Percentiles rank a stretch among this genome's conserved stretches.
phyloP scores from a whole-genome alignment of 2,329 filamentous ascomycete genomes.

The Erysiphe pulchra region DNA sequence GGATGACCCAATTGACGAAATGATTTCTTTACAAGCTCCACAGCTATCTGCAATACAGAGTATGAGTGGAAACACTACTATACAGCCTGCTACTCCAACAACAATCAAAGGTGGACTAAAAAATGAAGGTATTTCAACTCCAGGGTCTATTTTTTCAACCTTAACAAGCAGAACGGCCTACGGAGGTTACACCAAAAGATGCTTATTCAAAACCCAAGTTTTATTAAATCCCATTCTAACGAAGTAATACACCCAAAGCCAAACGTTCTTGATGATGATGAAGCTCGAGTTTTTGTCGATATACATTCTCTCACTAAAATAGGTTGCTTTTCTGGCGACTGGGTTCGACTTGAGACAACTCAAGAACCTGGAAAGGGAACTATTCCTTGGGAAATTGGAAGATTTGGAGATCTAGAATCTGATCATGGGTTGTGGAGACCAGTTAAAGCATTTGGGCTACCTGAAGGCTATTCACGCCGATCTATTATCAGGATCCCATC shows the following conservation, averaged over 20 bases:
- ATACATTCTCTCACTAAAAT: slow-evolving; percentile 65
- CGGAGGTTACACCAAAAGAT: slow-evolving; percentile 43
- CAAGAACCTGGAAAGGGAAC: slow-evolving; percentile 43
- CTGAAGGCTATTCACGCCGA: slow-evolving; percentile 42
- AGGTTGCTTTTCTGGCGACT: slow-evolving; percentile 92
- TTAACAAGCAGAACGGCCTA: slow-evolving; percentile 67
- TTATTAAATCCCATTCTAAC: slow-evolving; percentile 39
- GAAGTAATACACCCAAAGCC: slow-evolving; percentile 73
- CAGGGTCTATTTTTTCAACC: slow-evolving; percentile 70
- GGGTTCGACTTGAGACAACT: slow-evolving; percentile 63
- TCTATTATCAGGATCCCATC: slow-evolving; percentile 34
- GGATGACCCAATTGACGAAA: slow-evolving; percentile 76
- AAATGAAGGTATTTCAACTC: slow-evolving; percentile 52
- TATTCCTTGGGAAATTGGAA: slow-evolving; percentile 40
- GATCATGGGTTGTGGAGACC: slow-evolving; percentile 36
- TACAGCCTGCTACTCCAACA: slow-evolving; percentile 60
- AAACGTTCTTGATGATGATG: slow-evolving; percentile 51
- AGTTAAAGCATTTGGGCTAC: slow-evolving; percentile 69
- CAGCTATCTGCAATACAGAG: slow-evolving; percentile 43
- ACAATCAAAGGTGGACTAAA: slow-evolving; percentile 32
- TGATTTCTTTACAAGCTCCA: slow-evolving; percentile 71
- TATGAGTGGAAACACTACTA: slow-evolving; percentile 54
- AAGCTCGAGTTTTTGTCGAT: slow-evolving; percentile 75
- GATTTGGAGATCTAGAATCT: slow-evolving; percentile 20
- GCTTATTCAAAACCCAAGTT: slow-evolving; percentile 64